phyloP scores from a whole-genome alignment of 768 basidiomycete genomes.

The Dentipellis fragilis region DNA sequence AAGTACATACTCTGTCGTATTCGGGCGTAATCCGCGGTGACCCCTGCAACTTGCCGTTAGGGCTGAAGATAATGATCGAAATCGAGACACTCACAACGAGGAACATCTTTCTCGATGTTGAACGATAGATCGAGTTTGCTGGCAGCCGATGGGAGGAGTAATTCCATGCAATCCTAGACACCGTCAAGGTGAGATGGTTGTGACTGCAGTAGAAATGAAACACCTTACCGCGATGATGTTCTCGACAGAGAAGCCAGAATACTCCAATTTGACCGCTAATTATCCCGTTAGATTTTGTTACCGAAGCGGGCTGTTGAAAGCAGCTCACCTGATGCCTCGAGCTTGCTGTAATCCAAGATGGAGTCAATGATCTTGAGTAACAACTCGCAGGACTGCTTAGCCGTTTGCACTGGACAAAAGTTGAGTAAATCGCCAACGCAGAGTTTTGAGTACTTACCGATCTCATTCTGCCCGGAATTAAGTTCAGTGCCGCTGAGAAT shows the following conservation, averaged over 20 bases:
- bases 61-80: neutral
- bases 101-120: conserved; percentile 59
- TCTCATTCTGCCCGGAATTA: conserved; percentile 59
- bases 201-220: too few relatives aligned
- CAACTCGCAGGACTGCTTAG: conserved; percentile 69
- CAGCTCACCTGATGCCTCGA: conserved; percentile 56
- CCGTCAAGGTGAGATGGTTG: neutral
- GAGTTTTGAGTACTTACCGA: conserved; percentile 30
- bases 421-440: neutral
- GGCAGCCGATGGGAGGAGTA: conserved; percentile 64
- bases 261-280: conserved; percentile 51
- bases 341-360: conserved; percentile 70
- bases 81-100: conserved; percentile 35
- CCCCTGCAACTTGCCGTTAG: conserved; percentile 30
- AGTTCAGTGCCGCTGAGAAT: conserved; percentile 65
- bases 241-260: conserved; percentile 56
- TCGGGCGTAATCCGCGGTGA: conserved; percentile 63
- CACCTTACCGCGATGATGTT: conserved; percentile 54
- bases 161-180: conserved; percentile 62
- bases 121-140: conserved; percentile 67
- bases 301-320: neutral
- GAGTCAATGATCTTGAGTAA: conserved; percentile 75
- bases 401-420: conserved; percentile 48
- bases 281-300: conserved; percentile 13
- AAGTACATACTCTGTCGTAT: conserved; percentile 42